Base-by-base conservation (phyloP, 257 asterid species). In the Schizonepeta tenuifolia region DNA sequence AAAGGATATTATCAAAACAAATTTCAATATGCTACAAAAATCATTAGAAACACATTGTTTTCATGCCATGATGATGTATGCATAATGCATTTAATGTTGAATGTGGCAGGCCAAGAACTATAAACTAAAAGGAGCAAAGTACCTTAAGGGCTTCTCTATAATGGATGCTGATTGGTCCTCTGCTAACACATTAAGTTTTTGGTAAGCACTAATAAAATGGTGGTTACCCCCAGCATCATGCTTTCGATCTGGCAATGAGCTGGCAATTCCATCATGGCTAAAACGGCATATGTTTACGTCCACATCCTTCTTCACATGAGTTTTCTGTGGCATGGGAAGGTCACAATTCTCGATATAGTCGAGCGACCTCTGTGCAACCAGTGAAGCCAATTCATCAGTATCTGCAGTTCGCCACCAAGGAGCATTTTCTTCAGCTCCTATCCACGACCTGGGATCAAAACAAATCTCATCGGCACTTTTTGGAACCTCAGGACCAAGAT, bases 341-440 rank as follows among this genome's bases (percentile, higher is more conserved):
- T 93, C 98, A 81, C 96, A 87, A 60, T 87, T 93, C 81, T 89
- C 93, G 17, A 93, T 63, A 77, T 67, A 78, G 61, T 78, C 86
- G 57, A 79, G 79, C 43, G 96, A 90, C 47, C 88, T 81, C 74
- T 73, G 82, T 2, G 96, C 82, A 70, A 90, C 92, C 68, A 93
- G 70, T 4, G 82, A 79, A 72, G 96, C 93, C 84, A 93, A 72
- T 70, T 93, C 98, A 76, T 88, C 90, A 62, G 79, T 80, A 72
- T 89, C 96, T 15, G 89, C 86, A 6, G 86, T 90, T 77, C 94
- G 83, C 98, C 97, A 93, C 98, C 98, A 90, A 1, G 96, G 97
- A 57, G 69, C 79, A 63, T 71, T 68, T 50, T 71, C 82, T 63
- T 80, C 89, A 40, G 71, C 86, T 62, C 79, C 88, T 15, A 78